A percentile compares a stretch with the other conserved stretches of the same genome.
Conservation (phyloP, 352 stramenopile species). For the Pythium rhizo-oryzae region DNA sequence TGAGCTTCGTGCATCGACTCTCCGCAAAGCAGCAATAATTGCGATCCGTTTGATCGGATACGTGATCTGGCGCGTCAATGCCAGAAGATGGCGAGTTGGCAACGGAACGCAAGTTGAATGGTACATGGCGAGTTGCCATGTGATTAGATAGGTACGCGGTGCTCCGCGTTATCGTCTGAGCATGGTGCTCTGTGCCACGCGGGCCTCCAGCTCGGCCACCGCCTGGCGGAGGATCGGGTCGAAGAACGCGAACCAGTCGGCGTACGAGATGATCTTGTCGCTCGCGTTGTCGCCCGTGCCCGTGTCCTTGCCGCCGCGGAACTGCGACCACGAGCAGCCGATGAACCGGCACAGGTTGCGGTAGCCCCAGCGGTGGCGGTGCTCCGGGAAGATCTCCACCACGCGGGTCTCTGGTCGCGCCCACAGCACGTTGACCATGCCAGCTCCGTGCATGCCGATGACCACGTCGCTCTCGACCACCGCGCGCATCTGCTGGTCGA, state of each 20-base stretch:
- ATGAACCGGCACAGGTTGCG: conserved; percentile 78
- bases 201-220: background rate
- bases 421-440: conserved; percentile 79
- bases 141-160: too few species aligned
- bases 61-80: too few species aligned
- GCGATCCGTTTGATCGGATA: too few species aligned
- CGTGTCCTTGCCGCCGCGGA: conserved; percentile 36
- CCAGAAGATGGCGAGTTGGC: too few species aligned
- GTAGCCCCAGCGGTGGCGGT: conserved; percentile 62
- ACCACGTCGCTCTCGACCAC: conserved; percentile 73
- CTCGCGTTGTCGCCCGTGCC: conserved; percentile 45
- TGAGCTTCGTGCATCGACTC: too few species aligned
- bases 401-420: conserved; percentile 50
- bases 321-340: conserved; percentile 63
- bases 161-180: too few species aligned
- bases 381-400: conserved; percentile 75
- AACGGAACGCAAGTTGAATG: too few species aligned
- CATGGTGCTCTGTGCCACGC: too few species aligned
- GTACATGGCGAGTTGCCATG: too few species aligned
- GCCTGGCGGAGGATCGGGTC: conserved; percentile 37
- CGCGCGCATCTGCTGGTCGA: conserved; percentile 62
- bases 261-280: conserved; percentile 53
- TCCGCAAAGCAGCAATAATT: too few species aligned
- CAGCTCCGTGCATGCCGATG: conserved; percentile 82
- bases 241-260: conserved; percentile 59